A percentile compares a stretch with the other conserved stretches of the same genome.
Evolutionary conservation across 208 protist species (phyloP).

Genomic region (Lotmaria passim): DNA sequence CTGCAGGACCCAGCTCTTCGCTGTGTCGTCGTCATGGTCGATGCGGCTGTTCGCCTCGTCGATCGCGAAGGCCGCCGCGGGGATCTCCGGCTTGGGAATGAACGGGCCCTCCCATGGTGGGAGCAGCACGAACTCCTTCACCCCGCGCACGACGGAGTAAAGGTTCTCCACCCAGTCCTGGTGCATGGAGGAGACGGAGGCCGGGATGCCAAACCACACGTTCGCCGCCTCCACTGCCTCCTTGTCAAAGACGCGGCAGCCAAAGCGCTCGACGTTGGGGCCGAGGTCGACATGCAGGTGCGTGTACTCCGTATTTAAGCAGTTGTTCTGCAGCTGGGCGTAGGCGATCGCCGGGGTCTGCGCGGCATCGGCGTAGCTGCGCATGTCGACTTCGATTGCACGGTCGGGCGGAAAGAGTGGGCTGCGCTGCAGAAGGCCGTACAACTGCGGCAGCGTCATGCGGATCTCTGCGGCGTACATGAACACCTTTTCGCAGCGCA

Average conservation of each 20-base stretch:
- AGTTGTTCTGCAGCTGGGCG: slow-evolving; percentile 92
- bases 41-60: slow-evolving; percentile 33
- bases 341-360: slow-evolving; percentile 65
- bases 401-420: slow-evolving; percentile 29
- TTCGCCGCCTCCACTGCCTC: slow-evolving; percentile 83
- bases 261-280: slow-evolving; percentile 63
- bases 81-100: slow-evolving; percentile 82
- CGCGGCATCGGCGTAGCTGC: slow-evolving; percentile 26
- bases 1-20: slow-evolving; percentile 30
- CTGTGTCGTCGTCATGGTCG: slow-evolving; percentile 20
- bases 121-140: slow-evolving; percentile 91
- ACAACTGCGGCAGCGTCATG: slow-evolving; percentile 78
- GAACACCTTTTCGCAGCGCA: slow-evolving; percentile 68
- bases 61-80: slow-evolving; percentile 62
- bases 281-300: slow-evolving; percentile 76
- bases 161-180: slow-evolving; percentile 94
- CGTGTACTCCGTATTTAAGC: slow-evolving; percentile 79
- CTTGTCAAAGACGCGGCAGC: slow-evolving; percentile 67
- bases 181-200: slow-evolving; percentile 88
- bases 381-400: slow-evolving; percentile 71
- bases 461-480: slow-evolving; percentile 82
- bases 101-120: slow-evolving; percentile 88
- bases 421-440: slow-evolving; percentile 65
- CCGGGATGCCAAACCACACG: slow-evolving; percentile 88
- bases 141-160: slow-evolving; percentile 87